These are phyloP conservation scores for Trypanosoma melophagium DNA, from an alignment of 208 protist genomes.

Conservation along the genomic window DNA sequence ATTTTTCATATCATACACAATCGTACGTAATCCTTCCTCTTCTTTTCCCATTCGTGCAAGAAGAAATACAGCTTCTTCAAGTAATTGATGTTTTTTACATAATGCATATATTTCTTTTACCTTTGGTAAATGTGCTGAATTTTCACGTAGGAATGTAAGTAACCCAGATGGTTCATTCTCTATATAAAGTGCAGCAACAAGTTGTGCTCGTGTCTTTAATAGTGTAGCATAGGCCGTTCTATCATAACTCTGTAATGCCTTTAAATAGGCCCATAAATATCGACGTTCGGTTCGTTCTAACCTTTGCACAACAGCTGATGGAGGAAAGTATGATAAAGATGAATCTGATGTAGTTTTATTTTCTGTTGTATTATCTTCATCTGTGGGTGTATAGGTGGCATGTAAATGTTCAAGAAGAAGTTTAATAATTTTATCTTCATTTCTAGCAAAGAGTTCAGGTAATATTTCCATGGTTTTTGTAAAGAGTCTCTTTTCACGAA, in stretches of 20 bases:
- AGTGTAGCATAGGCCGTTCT: conserved; percentile 11
- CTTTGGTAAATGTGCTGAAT: conserved; percentile 54
- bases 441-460: conserved; percentile 57
- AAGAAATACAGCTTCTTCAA: conserved; percentile 75
- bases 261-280: conserved; percentile 59
- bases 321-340: conserved; percentile 17
- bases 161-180: conserved; percentile 63
- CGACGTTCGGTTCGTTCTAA: conserved; percentile 47
- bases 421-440: conserved; percentile 42
- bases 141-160: conserved; percentile 59
- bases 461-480: conserved; percentile 42
- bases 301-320: conserved; percentile 44
- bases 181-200: conserved; percentile 72
- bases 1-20: conserved; percentile 60
- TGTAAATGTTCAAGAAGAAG: conserved; percentile 46
- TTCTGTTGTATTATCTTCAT: conserved; percentile 3
- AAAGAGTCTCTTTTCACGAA: conserved; percentile 37
- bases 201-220: conserved; percentile 46
- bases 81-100: conserved; percentile 57
- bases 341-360: background rate
- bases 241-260: conserved; percentile 32
- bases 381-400: background rate
- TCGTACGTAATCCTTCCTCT: conserved; percentile 72
- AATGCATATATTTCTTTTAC: conserved; percentile 71
- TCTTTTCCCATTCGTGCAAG: conserved; percentile 74